These are phyloP conservation scores for Amanita pseudoporphyria DNA, from an alignment of 768 basidiomycete genomes.

Conservation along the genomic window DNA sequence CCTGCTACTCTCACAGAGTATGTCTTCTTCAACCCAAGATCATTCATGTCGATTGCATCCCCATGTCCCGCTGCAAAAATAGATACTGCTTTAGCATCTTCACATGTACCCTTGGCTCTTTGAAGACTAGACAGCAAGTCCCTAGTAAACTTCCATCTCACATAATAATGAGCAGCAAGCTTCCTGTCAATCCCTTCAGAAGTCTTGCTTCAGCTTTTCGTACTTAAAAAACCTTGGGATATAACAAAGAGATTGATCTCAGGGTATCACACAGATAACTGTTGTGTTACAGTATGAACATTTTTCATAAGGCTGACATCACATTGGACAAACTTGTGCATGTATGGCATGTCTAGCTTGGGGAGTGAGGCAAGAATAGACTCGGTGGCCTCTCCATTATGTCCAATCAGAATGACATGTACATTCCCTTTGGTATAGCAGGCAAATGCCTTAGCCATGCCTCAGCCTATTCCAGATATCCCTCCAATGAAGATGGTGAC, in stretches of 20 bases:
- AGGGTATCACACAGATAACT: conserved; percentile 22
- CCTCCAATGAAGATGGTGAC: conserved; percentile 35
- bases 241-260: conserved; percentile 47
- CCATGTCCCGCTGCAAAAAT: conserved; percentile 28
- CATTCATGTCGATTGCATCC: conserved; percentile 32
- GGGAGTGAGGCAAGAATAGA: conserved; percentile 34
- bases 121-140: conserved; percentile 35
- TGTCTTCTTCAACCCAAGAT: conserved; percentile 39
- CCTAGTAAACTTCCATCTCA: conserved; percentile 39
- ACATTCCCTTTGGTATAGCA: conserved; percentile 37
- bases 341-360: conserved; percentile 12
- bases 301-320: conserved; percentile 45
- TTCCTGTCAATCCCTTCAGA: conserved; percentile 35
- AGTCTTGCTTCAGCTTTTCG: conserved; percentile 30
- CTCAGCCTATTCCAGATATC: conserved; percentile 39
- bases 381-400: conserved; percentile 39
- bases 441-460: conserved; percentile 36
- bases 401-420: conserved; percentile 43
- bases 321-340: conserved; percentile 42
- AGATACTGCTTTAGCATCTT: conserved; percentile 40
- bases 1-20: too few species aligned
- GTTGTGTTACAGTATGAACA: conserved; percentile 24
- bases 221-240: conserved; percentile 29
- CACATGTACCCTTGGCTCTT: conserved; percentile 33
- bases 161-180: conserved; percentile 33